Conservation (phyloP, 1,284 basidiomycete species). For the Ceratobasidium sp. region DNA sequence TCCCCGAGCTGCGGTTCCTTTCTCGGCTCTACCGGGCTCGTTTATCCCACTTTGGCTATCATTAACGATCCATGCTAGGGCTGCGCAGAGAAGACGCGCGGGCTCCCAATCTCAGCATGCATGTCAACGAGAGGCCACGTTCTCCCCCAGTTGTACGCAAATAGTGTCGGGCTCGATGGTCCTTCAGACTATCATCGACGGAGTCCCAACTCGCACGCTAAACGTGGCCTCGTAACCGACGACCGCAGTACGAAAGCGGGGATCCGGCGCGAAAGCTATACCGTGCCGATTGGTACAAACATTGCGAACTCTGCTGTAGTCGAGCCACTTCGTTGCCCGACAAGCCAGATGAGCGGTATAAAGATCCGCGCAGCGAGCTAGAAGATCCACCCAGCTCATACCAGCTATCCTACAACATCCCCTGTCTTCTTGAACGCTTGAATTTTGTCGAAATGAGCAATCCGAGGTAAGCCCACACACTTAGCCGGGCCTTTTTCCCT, state of each 20-base stretch:
- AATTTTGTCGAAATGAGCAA: constrained; percentile 12
- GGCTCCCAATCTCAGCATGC: background rate
- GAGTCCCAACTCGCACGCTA: background rate
- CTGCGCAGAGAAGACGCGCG: background rate
- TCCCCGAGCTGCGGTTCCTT: background rate
- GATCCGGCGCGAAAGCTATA: background rate
- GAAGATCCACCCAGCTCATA: background rate
- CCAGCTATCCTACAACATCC: background rate
- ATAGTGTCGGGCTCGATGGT: background rate
- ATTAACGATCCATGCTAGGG: background rate
- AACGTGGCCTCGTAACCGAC: constrained; percentile 4
- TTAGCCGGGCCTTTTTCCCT: too few relatives aligned
- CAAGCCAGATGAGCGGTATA: background rate
- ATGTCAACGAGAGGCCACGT: background rate
- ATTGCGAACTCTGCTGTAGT: background rate
- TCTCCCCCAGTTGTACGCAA: background rate
- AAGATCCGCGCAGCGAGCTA: background rate
- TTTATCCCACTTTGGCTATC: background rate
- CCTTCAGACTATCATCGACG: constrained; percentile 13
- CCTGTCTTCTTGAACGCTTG: background rate
- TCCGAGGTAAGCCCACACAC: background rate
- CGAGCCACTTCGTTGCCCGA: background rate
- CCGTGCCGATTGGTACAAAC: background rate
- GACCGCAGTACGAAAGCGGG: background rate
- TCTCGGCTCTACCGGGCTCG: background rate